These are phyloP conservation scores for Rosa lucieae DNA, from an alignment of 306 rosid genomes.

Conservation along the genomic window DNA sequence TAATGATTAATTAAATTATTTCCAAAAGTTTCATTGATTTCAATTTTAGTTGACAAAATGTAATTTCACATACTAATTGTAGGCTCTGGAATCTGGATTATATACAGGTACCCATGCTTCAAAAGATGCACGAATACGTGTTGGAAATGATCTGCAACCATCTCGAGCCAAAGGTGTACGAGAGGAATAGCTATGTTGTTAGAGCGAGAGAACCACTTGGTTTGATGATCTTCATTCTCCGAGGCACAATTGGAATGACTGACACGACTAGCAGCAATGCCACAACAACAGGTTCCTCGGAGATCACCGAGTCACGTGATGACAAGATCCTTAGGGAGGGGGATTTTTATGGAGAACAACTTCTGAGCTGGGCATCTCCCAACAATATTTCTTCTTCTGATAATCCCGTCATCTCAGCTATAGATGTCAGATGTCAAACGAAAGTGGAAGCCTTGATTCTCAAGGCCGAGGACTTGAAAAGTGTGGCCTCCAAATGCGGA, in stretches of 20 bases:
- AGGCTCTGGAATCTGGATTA: background rate
- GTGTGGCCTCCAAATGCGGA: background rate
- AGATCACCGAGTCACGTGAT: background rate
- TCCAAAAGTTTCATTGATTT: background rate
- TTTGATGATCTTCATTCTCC: background rate
- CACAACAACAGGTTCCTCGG: background rate
- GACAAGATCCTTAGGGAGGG: background rate
- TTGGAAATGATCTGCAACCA: background rate
- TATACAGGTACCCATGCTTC: background rate
- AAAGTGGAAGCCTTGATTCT: slow-evolving; percentile 3
- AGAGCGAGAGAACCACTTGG: background rate
- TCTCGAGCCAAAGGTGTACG: background rate
- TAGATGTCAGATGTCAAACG: background rate
- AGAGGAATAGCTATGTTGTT: background rate
- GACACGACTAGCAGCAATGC: background rate
- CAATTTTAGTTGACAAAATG: background rate
- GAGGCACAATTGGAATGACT: background rate
- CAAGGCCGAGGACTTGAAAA: background rate
- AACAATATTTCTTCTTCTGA: background rate
- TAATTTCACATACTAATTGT: background rate
- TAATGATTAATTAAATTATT: background rate
- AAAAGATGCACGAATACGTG: background rate
- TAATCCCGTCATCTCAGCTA: background rate
- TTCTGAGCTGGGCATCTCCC: background rate
- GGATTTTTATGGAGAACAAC: background rate